phyloP scores from a whole-genome alignment of 2,329 filamentous ascomycete genomes.

The Colletotrichum echinochloae region DNA sequence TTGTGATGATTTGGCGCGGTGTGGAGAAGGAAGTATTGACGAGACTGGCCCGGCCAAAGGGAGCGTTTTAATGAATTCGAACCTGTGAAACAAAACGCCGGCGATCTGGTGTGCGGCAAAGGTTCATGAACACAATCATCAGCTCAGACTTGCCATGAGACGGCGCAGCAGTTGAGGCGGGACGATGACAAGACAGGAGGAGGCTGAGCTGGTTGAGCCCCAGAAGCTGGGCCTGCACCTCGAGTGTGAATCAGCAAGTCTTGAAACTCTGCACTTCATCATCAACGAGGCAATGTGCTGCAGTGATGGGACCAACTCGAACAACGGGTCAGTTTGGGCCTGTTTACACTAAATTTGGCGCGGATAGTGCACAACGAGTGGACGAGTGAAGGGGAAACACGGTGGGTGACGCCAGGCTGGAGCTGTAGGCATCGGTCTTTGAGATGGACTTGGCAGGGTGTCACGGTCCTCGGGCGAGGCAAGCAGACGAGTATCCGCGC shows the following conservation, averaged over 20 bases:
- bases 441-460: slow-evolving; percentile 34
- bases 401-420: slow-evolving; percentile 25
- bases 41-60: slow-evolving; percentile 21
- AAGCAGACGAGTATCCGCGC: slow-evolving; percentile 11
- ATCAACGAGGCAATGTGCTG: slow-evolving; percentile 30
- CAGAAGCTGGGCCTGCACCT: slow-evolving; percentile 21
- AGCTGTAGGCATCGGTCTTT: slow-evolving; percentile 32
- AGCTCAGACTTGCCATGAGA: slow-evolving; percentile 40
- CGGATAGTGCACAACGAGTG: background rate
- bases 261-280: slow-evolving; percentile 39
- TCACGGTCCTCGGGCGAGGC: slow-evolving; percentile 17
- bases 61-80: slow-evolving; percentile 39
- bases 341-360: background rate
- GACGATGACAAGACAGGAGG: slow-evolving; percentile 40
- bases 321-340: slow-evolving; percentile 17
- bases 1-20: slow-evolving; percentile 34
- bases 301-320: slow-evolving; percentile 26
- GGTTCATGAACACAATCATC: slow-evolving; percentile 36
- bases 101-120: slow-evolving; percentile 20
- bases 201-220: slow-evolving; percentile 31
- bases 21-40: slow-evolving; percentile 18
- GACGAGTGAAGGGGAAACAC: slow-evolving; percentile 4
- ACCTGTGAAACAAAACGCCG: slow-evolving; percentile 15
- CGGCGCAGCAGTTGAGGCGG: slow-evolving; percentile 31
- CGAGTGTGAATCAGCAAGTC: slow-evolving; percentile 26